Percentiles rank a stretch among this genome's conserved stretches.
Evolutionary conservation across 1,139 yeast species (phyloP).

Genomic region (Eremothecium gossypii): DNA sequence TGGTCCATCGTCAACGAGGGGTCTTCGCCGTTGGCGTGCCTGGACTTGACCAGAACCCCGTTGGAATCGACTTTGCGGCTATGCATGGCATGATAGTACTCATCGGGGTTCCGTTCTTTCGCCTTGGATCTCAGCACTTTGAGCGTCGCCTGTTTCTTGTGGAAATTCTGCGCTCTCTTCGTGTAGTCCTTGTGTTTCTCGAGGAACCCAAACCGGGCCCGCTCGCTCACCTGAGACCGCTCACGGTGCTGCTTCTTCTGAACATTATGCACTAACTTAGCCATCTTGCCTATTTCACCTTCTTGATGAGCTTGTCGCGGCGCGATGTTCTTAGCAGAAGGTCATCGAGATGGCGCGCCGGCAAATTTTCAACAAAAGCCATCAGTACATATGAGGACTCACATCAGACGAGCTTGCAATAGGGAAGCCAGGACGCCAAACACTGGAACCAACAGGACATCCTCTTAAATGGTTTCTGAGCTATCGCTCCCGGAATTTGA

Average conservation of each 20-base stretch:
- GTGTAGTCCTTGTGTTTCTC: constrained; percentile 94
- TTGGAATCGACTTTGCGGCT: constrained; percentile 50
- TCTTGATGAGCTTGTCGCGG: too few species aligned
- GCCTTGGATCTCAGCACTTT: constrained; percentile 70
- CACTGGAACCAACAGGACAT: too few species aligned
- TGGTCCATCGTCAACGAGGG: constrained; percentile 55
- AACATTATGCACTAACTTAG: constrained; percentile 72
- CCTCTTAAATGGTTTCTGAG: not conserved
- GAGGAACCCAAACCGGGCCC: constrained; percentile 70
- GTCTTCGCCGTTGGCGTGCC: constrained; percentile 45
- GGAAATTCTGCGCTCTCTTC: constrained; percentile 81
- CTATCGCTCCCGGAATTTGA: not conserved
- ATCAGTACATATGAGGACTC: too few species aligned
- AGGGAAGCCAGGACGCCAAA: too few species aligned
- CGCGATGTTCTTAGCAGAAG: too few species aligned
- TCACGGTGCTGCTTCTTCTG: constrained; percentile 96
- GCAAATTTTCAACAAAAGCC: too few species aligned
- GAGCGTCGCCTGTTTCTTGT: constrained; percentile 77
- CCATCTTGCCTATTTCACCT: constrained; percentile 38
- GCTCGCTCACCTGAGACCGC: constrained; percentile 71
- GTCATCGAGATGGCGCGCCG: too few species aligned
- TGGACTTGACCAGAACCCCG: constrained; percentile 59
- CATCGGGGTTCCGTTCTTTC: constrained; percentile 80
- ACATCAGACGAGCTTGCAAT: too few species aligned
- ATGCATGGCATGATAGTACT: constrained; percentile 90